Conservation (phyloP, 805 yeast genomes). For the Candida caryicola region DNA sequence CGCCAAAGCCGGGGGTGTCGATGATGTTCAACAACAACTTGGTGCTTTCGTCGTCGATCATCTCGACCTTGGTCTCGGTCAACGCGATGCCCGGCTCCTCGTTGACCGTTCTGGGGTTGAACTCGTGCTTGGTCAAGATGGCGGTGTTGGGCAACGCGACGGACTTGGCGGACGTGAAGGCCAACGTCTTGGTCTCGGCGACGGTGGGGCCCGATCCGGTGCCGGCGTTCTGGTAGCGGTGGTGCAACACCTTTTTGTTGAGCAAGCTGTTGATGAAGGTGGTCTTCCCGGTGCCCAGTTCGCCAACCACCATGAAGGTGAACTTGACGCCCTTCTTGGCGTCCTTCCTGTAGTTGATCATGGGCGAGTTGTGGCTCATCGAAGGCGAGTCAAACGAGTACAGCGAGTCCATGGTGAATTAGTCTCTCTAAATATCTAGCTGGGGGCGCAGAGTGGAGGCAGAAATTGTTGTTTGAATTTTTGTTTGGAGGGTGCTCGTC, state of each 20-base stretch:
- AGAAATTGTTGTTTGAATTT: background rate
- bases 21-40: conserved; percentile 57
- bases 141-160: conserved; percentile 55
- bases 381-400: conserved; percentile 29
- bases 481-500: background rate
- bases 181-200: conserved; percentile 47
- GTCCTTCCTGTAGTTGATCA: conserved; percentile 59
- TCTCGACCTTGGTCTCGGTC: conserved; percentile 62
- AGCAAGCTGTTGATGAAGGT: conserved; percentile 68
- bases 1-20: conserved; percentile 78
- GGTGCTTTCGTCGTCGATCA: conserved; percentile 57
- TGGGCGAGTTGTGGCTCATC: conserved; percentile 31
- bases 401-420: conserved; percentile 12
- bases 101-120: conserved; percentile 58
- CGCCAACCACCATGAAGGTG: conserved; percentile 71
- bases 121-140: conserved; percentile 52
- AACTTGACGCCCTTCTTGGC: conserved; percentile 71
- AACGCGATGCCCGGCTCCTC: conserved; percentile 76
- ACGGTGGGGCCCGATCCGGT: conserved; percentile 13
- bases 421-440: background rate
- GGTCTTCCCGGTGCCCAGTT: conserved; percentile 74
- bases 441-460: too few species aligned
- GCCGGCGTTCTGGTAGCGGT: conserved; percentile 45
- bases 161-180: conserved; percentile 56
- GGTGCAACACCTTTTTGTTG: conserved; percentile 60